A percentile compares a stretch with the other conserved stretches of the same genome.
These are phyloP conservation scores for Myriosclerotinia scirpicola DNA, from an alignment of 2,329 filamentous ascomycete species.

Conservation along the genomic window DNA sequence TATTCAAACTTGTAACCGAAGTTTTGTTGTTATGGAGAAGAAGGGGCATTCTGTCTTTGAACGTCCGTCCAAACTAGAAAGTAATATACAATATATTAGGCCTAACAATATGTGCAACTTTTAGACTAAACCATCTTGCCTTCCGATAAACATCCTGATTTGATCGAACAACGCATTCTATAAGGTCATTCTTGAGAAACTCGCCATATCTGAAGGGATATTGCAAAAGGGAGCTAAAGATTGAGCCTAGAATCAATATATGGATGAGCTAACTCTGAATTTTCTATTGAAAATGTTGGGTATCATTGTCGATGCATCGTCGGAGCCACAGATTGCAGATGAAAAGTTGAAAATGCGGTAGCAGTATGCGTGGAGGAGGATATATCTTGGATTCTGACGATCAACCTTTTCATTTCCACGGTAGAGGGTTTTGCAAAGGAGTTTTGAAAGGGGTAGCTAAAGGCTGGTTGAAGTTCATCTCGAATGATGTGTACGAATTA, in stretches of 20 bases:
- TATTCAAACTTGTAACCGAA: neutral
- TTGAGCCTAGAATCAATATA: neutral
- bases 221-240: neutral
- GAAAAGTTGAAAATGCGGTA: neutral
- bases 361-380: neutral
- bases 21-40: neutral
- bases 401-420: neutral
- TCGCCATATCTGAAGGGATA: neutral
- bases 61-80: neutral
- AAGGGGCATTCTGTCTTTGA: neutral
- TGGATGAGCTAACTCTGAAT: too few relatives aligned
- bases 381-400: neutral
- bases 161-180: neutral
- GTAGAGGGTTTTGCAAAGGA: neutral
- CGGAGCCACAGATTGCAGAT: too few relatives aligned
- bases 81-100: neutral
- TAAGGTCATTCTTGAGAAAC: neutral
- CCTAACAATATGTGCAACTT: too few relatives aligned
- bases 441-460: neutral
- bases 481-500: too few relatives aligned
- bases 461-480: neutral
- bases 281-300: neutral
- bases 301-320: neutral
- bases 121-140: accelerated
- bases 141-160: neutral